A percentile compares a stretch with the other conserved stretches of the same genome.
Evolutionary conservation across 1,284 basidiomycete genomes (phyloP).

Genomic region (Ustilago shanxiensis): DNA sequence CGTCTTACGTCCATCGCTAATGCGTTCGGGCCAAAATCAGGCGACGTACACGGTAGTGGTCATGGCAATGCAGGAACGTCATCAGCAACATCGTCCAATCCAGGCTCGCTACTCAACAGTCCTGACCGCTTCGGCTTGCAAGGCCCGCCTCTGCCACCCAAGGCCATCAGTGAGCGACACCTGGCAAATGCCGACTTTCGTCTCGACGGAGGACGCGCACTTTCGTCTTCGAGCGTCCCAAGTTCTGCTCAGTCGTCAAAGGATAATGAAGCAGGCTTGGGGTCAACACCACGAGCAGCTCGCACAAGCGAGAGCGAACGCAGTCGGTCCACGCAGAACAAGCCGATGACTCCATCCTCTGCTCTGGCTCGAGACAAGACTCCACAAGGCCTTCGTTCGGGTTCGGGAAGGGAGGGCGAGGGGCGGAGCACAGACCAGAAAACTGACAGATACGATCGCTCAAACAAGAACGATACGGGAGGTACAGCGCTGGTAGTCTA

Average conservation of each 20-base stretch:
- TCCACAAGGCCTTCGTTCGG: slow-evolving; percentile 26
- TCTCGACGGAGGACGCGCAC: slow-evolving; percentile 41
- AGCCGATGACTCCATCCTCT: slow-evolving; percentile 46
- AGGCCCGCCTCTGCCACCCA: slow-evolving; percentile 62
- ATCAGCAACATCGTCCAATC: slow-evolving; percentile 29
- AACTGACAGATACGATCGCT: slow-evolving; percentile 17
- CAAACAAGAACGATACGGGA: slow-evolving; percentile 14
- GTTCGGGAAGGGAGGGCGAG: slow-evolving; percentile 6
- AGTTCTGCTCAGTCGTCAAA: not conserved
- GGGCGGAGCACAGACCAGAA: not conserved
- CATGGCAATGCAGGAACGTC: slow-evolving; percentile 10
- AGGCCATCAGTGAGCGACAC: slow-evolving; percentile 63
- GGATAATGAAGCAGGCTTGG: slow-evolving; percentile 5
- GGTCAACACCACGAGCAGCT: slow-evolving; percentile 12
- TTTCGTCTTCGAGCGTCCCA: slow-evolving; percentile 1
- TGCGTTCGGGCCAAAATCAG: slow-evolving; percentile 24
- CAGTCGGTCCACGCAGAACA: slow-evolving; percentile 22
- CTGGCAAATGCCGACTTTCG: slow-evolving; percentile 64
- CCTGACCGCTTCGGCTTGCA: slow-evolving; percentile 64
- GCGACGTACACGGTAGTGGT: slow-evolving; percentile 7
- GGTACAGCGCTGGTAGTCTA: slow-evolving; percentile 66
- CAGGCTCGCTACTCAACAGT: slow-evolving; percentile 50
- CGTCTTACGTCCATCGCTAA: slow-evolving; percentile 42
- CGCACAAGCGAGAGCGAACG: slow-evolving; percentile 16
- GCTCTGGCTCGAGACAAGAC: slow-evolving; percentile 39